Evolutionary conservation across 1,139 yeast genomes (phyloP), one percentile per base, ranked within the genome.

Genomic region (Magnusiomyces fungicola): DNA sequence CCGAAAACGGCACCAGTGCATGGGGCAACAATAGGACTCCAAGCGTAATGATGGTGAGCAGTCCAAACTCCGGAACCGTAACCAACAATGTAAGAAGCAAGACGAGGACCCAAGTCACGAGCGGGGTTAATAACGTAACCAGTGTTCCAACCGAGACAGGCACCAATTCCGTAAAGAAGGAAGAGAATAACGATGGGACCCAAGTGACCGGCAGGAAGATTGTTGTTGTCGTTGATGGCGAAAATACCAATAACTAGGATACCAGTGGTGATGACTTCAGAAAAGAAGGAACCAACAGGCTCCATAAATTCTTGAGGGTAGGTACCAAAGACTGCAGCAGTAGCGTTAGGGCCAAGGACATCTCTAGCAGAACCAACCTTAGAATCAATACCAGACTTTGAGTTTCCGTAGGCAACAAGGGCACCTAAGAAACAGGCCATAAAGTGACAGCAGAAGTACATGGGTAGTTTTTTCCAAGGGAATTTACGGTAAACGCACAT

Each of bases 71-170:
- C 65, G 47, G 67, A 58, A 44, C 73, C 70, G 54, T 73, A 73
- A 32, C 80, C 80, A 42, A 73, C 66, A 43, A 72, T 61, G 43
- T 64, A 65, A 33, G 76, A 61, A 29, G 77, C 77, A 43, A 75
- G 58, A 57, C 80, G 65, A 51, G 80, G 79, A 37, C 76, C 77
- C 49, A 74, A 66, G 61, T 75, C 80, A 65, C 80, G 72, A 22
- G 79, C 79, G 53, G 72, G 63, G 61, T 75, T 75, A 56, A 75
- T 62, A 43, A 78, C 79, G 56, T 73, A 72, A 34, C 78, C 79
- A 23, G 79, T 75, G 59, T 73, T 75, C 62, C 68, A 73, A 45
- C 77, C 75, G 51, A 71, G 65, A 19, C 73, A 60, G 16, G 75
- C 68, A 58, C 75, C 77, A 45, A 74, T 61, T 44, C 69, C 69